Percentiles rank a stretch among this genome's conserved stretches.
phyloP scores from a whole-genome alignment of 371 early-diverging fungal genomes.

The Circinella umbellata region DNA sequence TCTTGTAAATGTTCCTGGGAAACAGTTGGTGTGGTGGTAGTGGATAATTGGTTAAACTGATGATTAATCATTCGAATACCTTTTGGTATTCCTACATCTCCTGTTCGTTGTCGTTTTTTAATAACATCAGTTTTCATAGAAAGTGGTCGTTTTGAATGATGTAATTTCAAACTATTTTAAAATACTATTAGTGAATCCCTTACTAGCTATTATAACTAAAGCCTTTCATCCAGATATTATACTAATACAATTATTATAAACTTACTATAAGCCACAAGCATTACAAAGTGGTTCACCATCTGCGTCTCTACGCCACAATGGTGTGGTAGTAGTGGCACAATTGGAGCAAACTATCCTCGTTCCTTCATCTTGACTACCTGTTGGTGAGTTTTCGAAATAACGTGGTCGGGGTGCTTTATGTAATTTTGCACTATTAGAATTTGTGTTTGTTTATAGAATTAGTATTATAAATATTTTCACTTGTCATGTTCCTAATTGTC shows the following conservation, averaged over 20 bases:
- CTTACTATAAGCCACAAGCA: slow-evolving; percentile 92
- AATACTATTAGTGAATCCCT: no score
- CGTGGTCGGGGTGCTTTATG: slow-evolving; percentile 76
- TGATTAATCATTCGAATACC: slow-evolving; percentile 10
- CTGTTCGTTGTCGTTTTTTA: slow-evolving; percentile 33
- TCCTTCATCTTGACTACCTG: slow-evolving; percentile 11
- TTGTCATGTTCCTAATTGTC: no score
- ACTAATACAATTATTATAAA: background rate
- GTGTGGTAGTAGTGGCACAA: slow-evolving; percentile 91
- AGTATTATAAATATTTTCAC: no score
- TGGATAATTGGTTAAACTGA: slow-evolving; percentile 1
- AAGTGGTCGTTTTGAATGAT: slow-evolving; percentile 65
- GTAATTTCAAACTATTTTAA: slow-evolving; percentile 24
- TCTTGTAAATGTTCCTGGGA: background rate
- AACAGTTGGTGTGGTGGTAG: background rate
- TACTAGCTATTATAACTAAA: no score
- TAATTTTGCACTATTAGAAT: slow-evolving; percentile 55
- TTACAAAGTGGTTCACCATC: slow-evolving; percentile 88
- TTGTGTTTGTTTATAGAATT: no score
- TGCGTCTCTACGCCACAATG: slow-evolving; percentile 94
- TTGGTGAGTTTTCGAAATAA: slow-evolving; percentile 32
- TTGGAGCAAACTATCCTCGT: slow-evolving; percentile 73
- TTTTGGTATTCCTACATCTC: slow-evolving; percentile 12
- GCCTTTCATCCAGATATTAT: background rate
- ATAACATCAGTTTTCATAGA: slow-evolving; percentile 84